These are phyloP conservation scores for Phytophthora syringae DNA, from an alignment of 352 stramenopile species.

Conservation along the genomic window DNA sequence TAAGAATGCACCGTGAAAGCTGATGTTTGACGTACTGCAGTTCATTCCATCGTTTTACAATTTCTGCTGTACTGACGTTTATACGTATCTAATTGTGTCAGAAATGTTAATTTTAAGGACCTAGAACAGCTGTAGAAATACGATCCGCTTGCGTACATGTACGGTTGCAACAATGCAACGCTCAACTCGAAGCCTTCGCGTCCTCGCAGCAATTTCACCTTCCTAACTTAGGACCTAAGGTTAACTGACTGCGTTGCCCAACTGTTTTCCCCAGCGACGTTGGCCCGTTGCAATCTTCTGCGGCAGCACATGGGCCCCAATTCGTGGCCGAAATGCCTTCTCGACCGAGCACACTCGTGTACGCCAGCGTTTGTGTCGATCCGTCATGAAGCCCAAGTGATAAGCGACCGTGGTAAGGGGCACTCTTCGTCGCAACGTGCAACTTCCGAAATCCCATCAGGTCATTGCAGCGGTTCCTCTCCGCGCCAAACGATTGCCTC, in stretches of 20 bases:
- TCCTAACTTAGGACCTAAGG: too few species aligned
- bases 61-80: background rate
- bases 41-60: background rate
- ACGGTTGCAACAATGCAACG: slow-evolving; percentile 23
- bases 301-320: slow-evolving; percentile 20
- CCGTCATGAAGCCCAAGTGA: background rate
- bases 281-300: slow-evolving; percentile 24
- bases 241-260: too few species aligned
- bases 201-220: slow-evolving; percentile 9
- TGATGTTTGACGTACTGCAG: background rate
- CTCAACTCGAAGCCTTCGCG: slow-evolving; percentile 4
- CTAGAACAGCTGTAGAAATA: slow-evolving; percentile 3
- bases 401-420: slow-evolving; percentile 17
- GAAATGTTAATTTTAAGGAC: too few species aligned
- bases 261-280: slow-evolving; percentile 12
- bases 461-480: slow-evolving; percentile 16
- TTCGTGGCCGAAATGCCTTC: slow-evolving; percentile 19
- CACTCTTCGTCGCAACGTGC: slow-evolving; percentile 14
- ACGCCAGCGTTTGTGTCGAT: slow-evolving; percentile 18
- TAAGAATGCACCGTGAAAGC: background rate
- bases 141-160: background rate
- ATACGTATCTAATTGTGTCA: too few species aligned
- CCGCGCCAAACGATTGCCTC: slow-evolving; percentile 9
- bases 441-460: slow-evolving; percentile 14
- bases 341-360: slow-evolving; percentile 17